Base-by-base conservation (phyloP, 1,284 basidiomycete genomes). In the Exobasidium cylindrosporum region DNA sequence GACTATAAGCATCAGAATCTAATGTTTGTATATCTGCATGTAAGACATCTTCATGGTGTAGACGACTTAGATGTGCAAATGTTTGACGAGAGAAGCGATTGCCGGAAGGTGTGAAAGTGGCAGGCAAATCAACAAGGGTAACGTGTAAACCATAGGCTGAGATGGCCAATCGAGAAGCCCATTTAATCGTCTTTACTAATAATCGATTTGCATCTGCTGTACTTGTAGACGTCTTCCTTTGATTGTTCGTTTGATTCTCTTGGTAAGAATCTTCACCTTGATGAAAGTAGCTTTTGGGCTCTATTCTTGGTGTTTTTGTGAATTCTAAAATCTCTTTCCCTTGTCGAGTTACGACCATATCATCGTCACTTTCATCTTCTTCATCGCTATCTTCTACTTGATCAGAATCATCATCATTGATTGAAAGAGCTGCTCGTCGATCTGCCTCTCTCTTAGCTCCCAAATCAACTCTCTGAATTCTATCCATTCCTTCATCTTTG, bases 21-120 rank as follows among this genome's bases (percentile, higher is more conserved):
- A 79, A 66, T 29, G 73, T 74, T 66, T 79, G 77, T 31, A 78
- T 79, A 35, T 78, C 77, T 4, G 76, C 77, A 55, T 78, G 76
- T 28, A 79, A 65, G 23, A 79, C 77, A 52, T 78, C 76, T 26
- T 77, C 73, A 10, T 70, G 68, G 24, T 32, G 32, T 52, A 79
- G 72, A 17, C 76, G 69, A 1, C 74, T 73, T 4, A 79, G 64
- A 32, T 77, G 73, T 0, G 76, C 76, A 58, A 79, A 79, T 3
- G 77, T 78, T 50, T 79, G 77, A 5, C 69, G 69, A 24, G 73
- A 70, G 54, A 78, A 72, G 17, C 75, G 68, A 7, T 71, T 64
- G 21, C 77, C 77, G 1, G 76, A 78, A 3, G 77, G 77, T 14
- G 77, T 79, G 46, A 79, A 79, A 0, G 72, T 70, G 0, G 74